Conservation (phyloP, 768 basidiomycete species). For the Tricholoma flavovirens region DNA sequence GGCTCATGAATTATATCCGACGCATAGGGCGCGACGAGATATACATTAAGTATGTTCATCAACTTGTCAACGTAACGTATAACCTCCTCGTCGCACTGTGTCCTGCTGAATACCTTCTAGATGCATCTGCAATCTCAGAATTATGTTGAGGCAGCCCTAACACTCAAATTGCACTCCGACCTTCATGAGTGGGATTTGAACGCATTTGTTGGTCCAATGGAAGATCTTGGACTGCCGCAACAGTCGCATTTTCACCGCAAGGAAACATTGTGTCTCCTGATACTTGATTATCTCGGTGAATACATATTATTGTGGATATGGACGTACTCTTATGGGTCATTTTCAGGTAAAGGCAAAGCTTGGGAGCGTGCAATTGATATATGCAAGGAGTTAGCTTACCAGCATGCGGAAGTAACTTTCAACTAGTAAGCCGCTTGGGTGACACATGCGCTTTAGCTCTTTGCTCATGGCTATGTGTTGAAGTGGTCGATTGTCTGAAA, state of each 20-base stretch:
- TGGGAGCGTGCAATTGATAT: conserved; percentile 94
- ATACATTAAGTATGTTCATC: conserved; percentile 94
- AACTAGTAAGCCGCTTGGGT: conserved; percentile 61
- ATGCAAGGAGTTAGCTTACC: conserved; percentile 84
- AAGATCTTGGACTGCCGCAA: conserved; percentile 82
- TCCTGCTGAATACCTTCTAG: conserved; percentile 32
- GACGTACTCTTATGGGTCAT: not conserved
- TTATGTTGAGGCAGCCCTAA: conserved; percentile 89
- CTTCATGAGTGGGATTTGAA: conserved; percentile 87
- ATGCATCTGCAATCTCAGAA: conserved; percentile 88
- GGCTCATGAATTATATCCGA: conserved; percentile 91
- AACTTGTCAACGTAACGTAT: conserved; percentile 75
- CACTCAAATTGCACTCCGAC: conserved; percentile 90
- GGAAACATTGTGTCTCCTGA: conserved; percentile 85
- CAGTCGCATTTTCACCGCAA: conserved; percentile 94
- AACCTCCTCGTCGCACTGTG: not conserved
- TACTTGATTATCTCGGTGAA: conserved; percentile 87
- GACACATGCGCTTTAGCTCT: not conserved
- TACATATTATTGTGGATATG: not conserved
- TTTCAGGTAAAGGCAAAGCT: conserved; percentile 88
- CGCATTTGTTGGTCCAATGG: conserved; percentile 79
- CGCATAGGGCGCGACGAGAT: conserved; percentile 90
- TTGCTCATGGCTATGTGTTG: conserved; percentile 9
- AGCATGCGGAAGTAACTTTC: conserved; percentile 87
- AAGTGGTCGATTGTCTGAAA: conserved; percentile 78